Percentiles rank a stretch among this genome's conserved stretches.
These are phyloP conservation scores for Brassica nigra DNA, from an alignment of 345 rosid species.

Conservation along the genomic window DNA sequence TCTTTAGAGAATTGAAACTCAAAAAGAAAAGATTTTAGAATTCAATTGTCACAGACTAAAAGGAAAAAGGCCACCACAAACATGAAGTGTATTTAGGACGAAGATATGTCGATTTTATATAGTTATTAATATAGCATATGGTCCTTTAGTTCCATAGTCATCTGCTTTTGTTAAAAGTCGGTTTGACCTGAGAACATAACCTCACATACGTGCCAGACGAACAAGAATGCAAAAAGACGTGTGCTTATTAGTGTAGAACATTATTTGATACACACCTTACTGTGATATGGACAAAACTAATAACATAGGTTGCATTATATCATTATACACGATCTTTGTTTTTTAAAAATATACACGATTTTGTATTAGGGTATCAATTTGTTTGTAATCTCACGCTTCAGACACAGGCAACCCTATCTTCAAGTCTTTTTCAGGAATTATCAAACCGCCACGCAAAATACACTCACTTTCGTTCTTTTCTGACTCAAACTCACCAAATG, in stretches of 20 bases:
- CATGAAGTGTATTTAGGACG: neutral
- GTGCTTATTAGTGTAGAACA: slow-evolving; percentile 4
- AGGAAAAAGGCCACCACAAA: neutral
- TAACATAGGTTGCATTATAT: neutral
- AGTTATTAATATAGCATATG: slow-evolving; percentile 6
- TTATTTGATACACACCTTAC: neutral
- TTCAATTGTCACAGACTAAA: slow-evolving; percentile 4
- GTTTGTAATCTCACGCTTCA: slow-evolving; percentile 20
- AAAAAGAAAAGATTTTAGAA: slow-evolving; percentile 3
- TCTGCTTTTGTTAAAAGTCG: slow-evolving; percentile 20
- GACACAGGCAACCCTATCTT: slow-evolving; percentile 25
- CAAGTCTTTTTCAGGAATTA: slow-evolving; percentile 25
- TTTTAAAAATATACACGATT: neutral
- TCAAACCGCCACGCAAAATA: slow-evolving; percentile 39
- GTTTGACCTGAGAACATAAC: slow-evolving; percentile 4
- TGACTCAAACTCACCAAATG: slow-evolving; percentile 29
- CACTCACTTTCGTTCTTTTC: slow-evolving; percentile 37
- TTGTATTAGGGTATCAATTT: slow-evolving; percentile 1
- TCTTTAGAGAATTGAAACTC: neutral
- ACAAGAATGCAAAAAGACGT: slow-evolving; percentile 15
- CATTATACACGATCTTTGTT: neutral
- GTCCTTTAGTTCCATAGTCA: slow-evolving; percentile 15
- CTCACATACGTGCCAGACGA: slow-evolving; percentile 24
- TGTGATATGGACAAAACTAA: neutral
- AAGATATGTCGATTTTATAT: neutral